Evolutionary conservation across 2,329 filamentous ascomycete genomes (phyloP), one percentile per base, ranked within the genome.

Genomic region (Botryotinia narcissicola): DNA sequence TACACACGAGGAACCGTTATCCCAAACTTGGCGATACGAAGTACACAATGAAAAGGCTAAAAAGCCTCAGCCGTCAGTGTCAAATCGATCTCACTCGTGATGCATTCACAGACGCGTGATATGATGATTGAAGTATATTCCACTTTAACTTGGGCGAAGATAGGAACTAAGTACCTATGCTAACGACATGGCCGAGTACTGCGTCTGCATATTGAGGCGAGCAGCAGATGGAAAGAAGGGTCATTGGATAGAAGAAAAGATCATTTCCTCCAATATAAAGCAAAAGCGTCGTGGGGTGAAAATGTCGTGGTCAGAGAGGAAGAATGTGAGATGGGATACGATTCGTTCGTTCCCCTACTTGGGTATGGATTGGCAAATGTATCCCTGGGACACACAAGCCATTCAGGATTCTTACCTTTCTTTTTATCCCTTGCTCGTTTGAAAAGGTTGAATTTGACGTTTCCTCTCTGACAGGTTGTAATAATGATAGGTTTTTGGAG

Each of bases 381-480:
- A 67, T 67, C 63, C 62, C 44, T 67, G 63, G 44, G 32, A 40
- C 22, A 67, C 63, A 66, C 63, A 51, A 67, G 44, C 63, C 63
- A 67, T 51, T 67, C 63, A 67, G 63, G 63, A 25, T 67, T 51
- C 63, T 67, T 67, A 48, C 32, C 51, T 42, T 42, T 61, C 51
- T 60, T 42, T 40, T 46, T 7, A n/a, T n/a, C 46, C 57, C 67
- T 46, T 51, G 63, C 18, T 22, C 51, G 51, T 29, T 54, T 6
- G 51, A 51, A 46, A 48, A 25, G 42, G 42, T 64, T 64, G 32
- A 22, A 20, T 60, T 32, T 60, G 37, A 37, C 22, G 20, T n/a
- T 18, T 51, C 8, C 9, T n/a, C 29, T 25, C 1, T 67, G 44
- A 67, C 37, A 51, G 63, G 44, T 9, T 37, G 12, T 54, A 18